phyloP scores from a whole-genome alignment of 306 rosid species.

The Dryas drummondii region DNA sequence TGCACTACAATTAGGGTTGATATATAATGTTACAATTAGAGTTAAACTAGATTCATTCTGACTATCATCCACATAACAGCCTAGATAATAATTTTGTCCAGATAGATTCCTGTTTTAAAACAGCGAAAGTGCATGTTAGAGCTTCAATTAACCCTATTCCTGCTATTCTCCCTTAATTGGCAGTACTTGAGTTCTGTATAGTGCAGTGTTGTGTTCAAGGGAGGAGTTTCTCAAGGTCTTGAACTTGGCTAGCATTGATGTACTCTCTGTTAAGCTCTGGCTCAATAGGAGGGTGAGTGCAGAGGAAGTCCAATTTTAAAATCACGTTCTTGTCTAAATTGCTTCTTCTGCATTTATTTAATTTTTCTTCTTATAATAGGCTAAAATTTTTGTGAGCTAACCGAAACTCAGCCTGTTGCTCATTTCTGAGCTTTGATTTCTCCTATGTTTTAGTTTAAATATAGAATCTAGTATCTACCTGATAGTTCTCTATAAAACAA shows the following conservation, averaged over 20 bases:
- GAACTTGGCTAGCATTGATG: slow-evolving; percentile 52
- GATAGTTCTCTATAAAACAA: not conserved
- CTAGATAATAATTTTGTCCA: not conserved
- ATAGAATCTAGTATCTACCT: not conserved
- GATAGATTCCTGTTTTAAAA: not conserved
- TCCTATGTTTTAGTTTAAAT: not conserved
- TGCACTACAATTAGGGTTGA: not conserved
- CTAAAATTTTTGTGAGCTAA: not conserved
- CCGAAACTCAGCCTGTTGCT: not conserved
- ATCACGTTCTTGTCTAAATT: not conserved
- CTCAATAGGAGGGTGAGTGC: slow-evolving; percentile 49
- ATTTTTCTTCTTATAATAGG: not conserved
- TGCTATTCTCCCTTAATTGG: slow-evolving; percentile 25
- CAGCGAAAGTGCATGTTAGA: slow-evolving; percentile 6
- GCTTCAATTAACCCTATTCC: slow-evolving; percentile 12
- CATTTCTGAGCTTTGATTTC: not conserved
- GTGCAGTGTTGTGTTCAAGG: slow-evolving; percentile 52
- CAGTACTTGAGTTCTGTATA: slow-evolving; percentile 34
- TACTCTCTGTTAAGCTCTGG: slow-evolving; percentile 49
- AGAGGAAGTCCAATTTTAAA: slow-evolving; percentile 3
- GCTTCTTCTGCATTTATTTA: not conserved
- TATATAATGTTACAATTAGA: not conserved
- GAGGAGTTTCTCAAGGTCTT: slow-evolving; percentile 58
- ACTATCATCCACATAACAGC: not conserved
- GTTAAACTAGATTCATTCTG: not conserved